phyloP scores from a whole-genome alignment of 768 basidiomycete genomes.

The Naganishia vishniacii region DNA sequence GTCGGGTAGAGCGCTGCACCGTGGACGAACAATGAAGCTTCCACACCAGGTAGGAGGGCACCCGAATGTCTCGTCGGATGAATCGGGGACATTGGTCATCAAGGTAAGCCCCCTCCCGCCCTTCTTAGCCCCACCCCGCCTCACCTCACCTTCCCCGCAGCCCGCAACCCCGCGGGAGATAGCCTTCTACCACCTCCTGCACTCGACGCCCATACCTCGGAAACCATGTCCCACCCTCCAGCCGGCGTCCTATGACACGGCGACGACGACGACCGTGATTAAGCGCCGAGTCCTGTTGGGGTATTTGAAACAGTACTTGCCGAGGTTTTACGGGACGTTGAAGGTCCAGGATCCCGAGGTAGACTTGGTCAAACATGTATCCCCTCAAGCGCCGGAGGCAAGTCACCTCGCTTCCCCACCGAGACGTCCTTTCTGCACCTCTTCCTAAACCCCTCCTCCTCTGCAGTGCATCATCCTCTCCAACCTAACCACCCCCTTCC shows the following conservation, averaged over 20 bases:
- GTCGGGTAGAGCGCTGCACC: background rate
- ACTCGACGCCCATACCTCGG: constrained; percentile 22
- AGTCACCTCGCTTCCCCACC: background rate
- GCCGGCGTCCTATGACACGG: background rate
- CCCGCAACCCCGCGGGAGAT: constrained; percentile 45
- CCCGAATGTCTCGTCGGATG: constrained; percentile 42
- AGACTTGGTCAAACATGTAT: background rate
- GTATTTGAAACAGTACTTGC: constrained; percentile 55
- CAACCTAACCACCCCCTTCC: constrained; percentile 69
- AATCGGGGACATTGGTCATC: constrained; percentile 44
- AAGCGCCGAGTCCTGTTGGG: constrained; percentile 6
- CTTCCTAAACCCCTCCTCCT: background rate
- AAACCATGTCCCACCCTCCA: background rate
- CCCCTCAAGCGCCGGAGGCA: background rate
- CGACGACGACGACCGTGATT: background rate
- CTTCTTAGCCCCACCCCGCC: background rate
- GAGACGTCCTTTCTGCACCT: background rate
- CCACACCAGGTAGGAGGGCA: constrained; percentile 47
- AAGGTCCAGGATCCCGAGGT: constrained; percentile 62
- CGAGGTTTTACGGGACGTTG: constrained; percentile 73
- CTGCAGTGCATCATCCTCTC: constrained; percentile 73
- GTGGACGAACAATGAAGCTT: constrained; percentile 31
- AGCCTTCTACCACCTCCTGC: constrained; percentile 46
- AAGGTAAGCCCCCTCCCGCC: constrained; percentile 35
- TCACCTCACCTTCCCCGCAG: constrained; percentile 20